These are phyloP conservation scores for Alternaria sp. DNA, from an alignment of 2,329 filamentous ascomycete genomes.

Conservation along the genomic window DNA sequence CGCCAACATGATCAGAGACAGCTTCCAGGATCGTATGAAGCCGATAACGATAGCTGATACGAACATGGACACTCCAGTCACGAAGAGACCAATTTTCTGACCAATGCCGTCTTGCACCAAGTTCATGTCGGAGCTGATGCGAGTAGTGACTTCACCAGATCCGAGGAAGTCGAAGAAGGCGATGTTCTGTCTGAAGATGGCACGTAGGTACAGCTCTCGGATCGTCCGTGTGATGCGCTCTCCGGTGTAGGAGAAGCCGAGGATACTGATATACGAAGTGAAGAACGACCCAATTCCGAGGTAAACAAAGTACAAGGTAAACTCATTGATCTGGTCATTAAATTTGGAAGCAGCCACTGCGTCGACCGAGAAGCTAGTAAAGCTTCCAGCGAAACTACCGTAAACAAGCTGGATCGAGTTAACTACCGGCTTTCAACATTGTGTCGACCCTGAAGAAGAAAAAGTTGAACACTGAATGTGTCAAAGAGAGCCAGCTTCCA, in stretches of 20 bases:
- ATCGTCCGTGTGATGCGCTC: conserved; percentile 59
- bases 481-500: neutral
- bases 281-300: conserved; percentile 59
- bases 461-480: too few relatives aligned
- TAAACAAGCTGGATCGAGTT: conserved; percentile 45
- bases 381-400: conserved; percentile 51
- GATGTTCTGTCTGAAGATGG: conserved; percentile 55
- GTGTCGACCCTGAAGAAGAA: neutral
- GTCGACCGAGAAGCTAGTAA: conserved; percentile 48
- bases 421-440: neutral
- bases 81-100: conserved; percentile 50
- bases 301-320: conserved; percentile 53
- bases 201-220: conserved; percentile 70
- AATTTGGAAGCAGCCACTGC: conserved; percentile 39
- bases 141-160: conserved; percentile 92
- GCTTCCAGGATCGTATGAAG: conserved; percentile 90
- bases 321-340: conserved; percentile 40
- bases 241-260: conserved; percentile 80
- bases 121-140: conserved; percentile 95
- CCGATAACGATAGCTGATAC: conserved; percentile 90
- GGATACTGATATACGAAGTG: conserved; percentile 77
- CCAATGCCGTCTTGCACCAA: conserved; percentile 88
- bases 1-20: conserved; percentile 85
- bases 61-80: conserved; percentile 62
- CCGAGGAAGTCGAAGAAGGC: conserved; percentile 78